phyloP scores from a whole-genome alignment of 495 filamentous ascomycete species.

The Lichina pygmaea region DNA sequence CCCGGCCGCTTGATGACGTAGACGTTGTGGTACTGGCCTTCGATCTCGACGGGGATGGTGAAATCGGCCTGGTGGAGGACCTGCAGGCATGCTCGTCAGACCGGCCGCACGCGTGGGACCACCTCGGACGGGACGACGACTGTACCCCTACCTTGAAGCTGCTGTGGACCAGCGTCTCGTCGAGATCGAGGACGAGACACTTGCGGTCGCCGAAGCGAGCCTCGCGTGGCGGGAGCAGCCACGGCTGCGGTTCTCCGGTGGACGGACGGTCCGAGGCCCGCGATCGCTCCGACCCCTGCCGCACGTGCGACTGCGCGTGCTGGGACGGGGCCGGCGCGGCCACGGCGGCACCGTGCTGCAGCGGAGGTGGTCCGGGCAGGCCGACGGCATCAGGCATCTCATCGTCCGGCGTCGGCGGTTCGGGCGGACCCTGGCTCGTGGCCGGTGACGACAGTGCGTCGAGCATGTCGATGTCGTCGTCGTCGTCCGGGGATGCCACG shows the following conservation, averaged over 20 bases:
- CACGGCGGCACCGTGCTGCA: slow-evolving; percentile 19
- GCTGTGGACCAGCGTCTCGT: slow-evolving; percentile 97
- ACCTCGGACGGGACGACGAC: background rate
- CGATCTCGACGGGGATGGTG: slow-evolving; percentile 96
- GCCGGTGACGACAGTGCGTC: slow-evolving; percentile 30
- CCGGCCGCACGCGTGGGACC: background rate
- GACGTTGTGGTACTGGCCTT: slow-evolving; percentile 96
- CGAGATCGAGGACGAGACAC: slow-evolving; percentile 83
- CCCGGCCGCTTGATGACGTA: slow-evolving; percentile 98
- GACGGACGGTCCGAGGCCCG: background rate
- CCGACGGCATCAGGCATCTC: slow-evolving; percentile 12
- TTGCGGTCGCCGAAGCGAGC: slow-evolving; percentile 65
- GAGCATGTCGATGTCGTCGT: slow-evolving; percentile 28
- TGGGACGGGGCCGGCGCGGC: slow-evolving; percentile 6
- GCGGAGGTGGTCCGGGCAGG: slow-evolving; percentile 24
- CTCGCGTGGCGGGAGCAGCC: slow-evolving; percentile 50
- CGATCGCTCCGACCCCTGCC: background rate
- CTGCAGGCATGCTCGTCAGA: slow-evolving; percentile 17
- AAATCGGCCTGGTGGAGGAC: slow-evolving; percentile 96
- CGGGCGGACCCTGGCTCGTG: slow-evolving; percentile 3
- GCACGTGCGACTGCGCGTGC: background rate
- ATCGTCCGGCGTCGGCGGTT: slow-evolving; percentile 3
- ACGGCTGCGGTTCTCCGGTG: slow-evolving; percentile 25
- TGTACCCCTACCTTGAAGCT: slow-evolving; percentile 66
- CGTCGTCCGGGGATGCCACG: slow-evolving; percentile 8